Conservation (phyloP, 2,329 filamentous ascomycete species). For the Polychaeton citri region DNA sequence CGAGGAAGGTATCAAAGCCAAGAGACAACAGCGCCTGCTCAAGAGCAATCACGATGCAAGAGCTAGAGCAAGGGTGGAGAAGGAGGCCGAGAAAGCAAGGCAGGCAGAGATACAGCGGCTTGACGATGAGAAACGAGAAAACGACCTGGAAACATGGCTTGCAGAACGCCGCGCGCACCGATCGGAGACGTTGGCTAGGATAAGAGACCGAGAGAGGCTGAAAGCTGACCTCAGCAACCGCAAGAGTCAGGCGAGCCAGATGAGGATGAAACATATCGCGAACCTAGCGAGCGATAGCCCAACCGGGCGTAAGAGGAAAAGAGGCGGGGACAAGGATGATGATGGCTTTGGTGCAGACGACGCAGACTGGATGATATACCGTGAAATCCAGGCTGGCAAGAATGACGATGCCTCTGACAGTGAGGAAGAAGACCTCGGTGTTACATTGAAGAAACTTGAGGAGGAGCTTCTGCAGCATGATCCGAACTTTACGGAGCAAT, state of each 20-base stretch:
- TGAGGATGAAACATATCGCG: conserved; percentile 95
- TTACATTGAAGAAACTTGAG: conserved; percentile 63
- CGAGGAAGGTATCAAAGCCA: conserved; percentile 80
- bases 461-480: conserved; percentile 76
- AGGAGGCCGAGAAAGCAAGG: conserved; percentile 80
- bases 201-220: conserved; percentile 85
- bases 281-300: conserved; percentile 87
- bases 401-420: conserved; percentile 92
- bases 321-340: conserved; percentile 86
- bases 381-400: conserved; percentile 75
- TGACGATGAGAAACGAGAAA: conserved; percentile 72
- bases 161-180: conserved; percentile 65
- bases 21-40: conserved; percentile 79
- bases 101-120: conserved; percentile 69
- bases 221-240: conserved; percentile 93
- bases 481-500: conserved; percentile 76
- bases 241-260: conserved; percentile 89
- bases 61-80: conserved; percentile 87
- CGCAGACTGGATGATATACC: conserved; percentile 95
- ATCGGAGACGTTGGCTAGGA: conserved; percentile 57
- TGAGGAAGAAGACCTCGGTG: conserved; percentile 75
- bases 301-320: conserved; percentile 58
- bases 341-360: conserved; percentile 96
- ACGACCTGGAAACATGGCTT: conserved; percentile 76
- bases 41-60: conserved; percentile 92